Percentiles rank a stretch among this genome's conserved stretches.
These are phyloP conservation scores for Rhizopogon salebrosus DNA, from an alignment of 768 basidiomycete species.

Conservation along the genomic window DNA sequence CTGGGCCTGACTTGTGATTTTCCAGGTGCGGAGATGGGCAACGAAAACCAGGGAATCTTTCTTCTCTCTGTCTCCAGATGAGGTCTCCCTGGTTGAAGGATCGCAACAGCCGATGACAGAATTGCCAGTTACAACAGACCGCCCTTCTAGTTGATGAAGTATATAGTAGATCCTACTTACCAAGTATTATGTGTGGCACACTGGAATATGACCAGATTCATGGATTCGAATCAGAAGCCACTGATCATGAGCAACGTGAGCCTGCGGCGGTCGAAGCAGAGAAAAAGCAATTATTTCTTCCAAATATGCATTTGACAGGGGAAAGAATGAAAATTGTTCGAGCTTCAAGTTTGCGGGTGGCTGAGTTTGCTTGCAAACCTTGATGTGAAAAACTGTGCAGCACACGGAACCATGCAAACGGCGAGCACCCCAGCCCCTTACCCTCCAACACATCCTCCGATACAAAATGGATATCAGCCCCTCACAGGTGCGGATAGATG, in stretches of 20 bases:
- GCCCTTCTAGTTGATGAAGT: not conserved
- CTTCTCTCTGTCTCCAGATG: constrained; percentile 55
- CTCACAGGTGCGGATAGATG: constrained; percentile 30
- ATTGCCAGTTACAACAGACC: not conserved
- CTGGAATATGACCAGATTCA: too few relatives aligned
- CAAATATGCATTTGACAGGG: not conserved
- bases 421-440: constrained; percentile 35
- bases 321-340: not conserved
- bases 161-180: too few relatives aligned
- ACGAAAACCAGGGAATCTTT: constrained; percentile 43
- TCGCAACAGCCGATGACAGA: not conserved
- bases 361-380: constrained; percentile 38
- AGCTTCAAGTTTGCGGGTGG: not conserved
- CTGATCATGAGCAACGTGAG: too few relatives aligned
- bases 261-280: too few relatives aligned
- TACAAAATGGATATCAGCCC: constrained; percentile 29
- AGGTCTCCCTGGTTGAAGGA: constrained; percentile 27
- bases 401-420: constrained; percentile 57
- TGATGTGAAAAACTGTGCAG: constrained; percentile 73
- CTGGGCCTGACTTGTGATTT: not conserved
- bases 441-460: constrained; percentile 30
- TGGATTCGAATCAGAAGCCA: too few relatives aligned
- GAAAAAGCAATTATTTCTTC: too few relatives aligned
- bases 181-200: too few relatives aligned
- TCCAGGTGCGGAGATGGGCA: constrained; percentile 57